phyloP scores from a whole-genome alignment of 768 basidiomycete species.

The Rhodotorula graminis region DNA sequence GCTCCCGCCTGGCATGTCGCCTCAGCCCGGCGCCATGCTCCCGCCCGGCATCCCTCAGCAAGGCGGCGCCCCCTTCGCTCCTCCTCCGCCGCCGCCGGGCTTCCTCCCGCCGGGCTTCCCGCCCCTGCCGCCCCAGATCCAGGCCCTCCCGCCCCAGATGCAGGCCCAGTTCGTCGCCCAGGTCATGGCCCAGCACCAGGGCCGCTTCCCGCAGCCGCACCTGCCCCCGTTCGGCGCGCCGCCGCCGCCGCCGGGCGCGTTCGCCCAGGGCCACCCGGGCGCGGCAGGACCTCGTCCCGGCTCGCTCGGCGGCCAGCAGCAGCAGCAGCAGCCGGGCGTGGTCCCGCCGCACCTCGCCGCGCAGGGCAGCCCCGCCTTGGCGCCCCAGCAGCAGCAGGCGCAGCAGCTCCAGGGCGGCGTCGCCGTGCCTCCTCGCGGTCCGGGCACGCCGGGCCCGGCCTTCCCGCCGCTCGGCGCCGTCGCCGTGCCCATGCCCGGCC shows the following conservation, averaged over 20 bases:
- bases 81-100: background rate
- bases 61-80: constrained; percentile 20
- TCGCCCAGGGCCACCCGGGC: constrained; percentile 19
- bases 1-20: constrained; percentile 56
- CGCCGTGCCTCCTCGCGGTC: background rate
- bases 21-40: constrained; percentile 68
- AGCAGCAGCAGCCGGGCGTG: background rate
- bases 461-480: constrained; percentile 32
- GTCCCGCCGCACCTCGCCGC: background rate
- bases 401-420: background rate
- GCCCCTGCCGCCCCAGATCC: background rate
- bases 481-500: background rate
- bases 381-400: background rate
- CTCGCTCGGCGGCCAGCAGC: background rate
- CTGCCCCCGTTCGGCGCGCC: constrained; percentile 9
- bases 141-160: constrained; percentile 5
- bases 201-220: constrained; percentile 7
- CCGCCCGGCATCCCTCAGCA: constrained; percentile 56
- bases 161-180: background rate
- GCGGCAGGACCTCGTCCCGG: background rate
- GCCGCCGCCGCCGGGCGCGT: background rate
- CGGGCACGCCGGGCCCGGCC: background rate
- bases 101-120: constrained; percentile 4
- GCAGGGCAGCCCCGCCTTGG: background rate
- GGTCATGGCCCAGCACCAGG: background rate